phyloP scores from a whole-genome alignment of 1,284 basidiomycete species.

The Ganoderma lucidum region DNA sequence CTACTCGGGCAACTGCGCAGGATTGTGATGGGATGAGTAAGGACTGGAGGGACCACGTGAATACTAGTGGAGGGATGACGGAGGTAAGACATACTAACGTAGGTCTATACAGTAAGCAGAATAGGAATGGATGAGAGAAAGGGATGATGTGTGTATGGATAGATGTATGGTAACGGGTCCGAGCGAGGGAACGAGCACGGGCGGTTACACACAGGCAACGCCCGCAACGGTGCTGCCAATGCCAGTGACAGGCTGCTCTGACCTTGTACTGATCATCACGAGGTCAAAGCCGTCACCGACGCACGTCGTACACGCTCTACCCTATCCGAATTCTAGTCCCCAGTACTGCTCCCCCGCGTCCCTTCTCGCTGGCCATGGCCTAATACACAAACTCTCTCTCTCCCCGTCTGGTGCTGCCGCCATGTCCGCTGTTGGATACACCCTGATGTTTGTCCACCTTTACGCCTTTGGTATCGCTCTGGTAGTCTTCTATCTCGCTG shows the following conservation, averaged over 20 bases:
- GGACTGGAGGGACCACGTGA: no score
- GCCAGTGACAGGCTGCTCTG: background rate
- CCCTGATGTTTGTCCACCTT: slow-evolving; percentile 67
- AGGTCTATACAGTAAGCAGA: no score
- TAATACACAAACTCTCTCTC: slow-evolving; percentile 61
- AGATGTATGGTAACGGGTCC: background rate
- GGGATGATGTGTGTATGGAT: no score
- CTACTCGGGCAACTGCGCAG: no score
- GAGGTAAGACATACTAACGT: no score
- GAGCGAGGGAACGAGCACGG: background rate
- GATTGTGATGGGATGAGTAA: no score
- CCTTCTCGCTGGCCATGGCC: slow-evolving; percentile 57
- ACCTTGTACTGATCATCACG: background rate
- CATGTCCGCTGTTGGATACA: slow-evolving; percentile 79
- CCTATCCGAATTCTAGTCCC: background rate
- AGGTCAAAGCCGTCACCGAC: background rate
- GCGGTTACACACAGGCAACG: slow-evolving; percentile 1
- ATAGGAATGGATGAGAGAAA: no score
- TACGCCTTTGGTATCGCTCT: slow-evolving; percentile 77
- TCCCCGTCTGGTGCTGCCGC: slow-evolving; percentile 77
- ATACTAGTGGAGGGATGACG: no score
- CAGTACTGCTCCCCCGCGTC: slow-evolving; percentile 45
- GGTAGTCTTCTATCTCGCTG: slow-evolving; percentile 85
- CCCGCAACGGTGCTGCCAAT: background rate
- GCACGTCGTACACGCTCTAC: background rate